A percentile compares a stretch with the other conserved stretches of the same genome.
Evolutionary conservation across 2,329 filamentous ascomycete genomes (phyloP).

Genomic region (Alternaria novae-zelandiae): DNA sequence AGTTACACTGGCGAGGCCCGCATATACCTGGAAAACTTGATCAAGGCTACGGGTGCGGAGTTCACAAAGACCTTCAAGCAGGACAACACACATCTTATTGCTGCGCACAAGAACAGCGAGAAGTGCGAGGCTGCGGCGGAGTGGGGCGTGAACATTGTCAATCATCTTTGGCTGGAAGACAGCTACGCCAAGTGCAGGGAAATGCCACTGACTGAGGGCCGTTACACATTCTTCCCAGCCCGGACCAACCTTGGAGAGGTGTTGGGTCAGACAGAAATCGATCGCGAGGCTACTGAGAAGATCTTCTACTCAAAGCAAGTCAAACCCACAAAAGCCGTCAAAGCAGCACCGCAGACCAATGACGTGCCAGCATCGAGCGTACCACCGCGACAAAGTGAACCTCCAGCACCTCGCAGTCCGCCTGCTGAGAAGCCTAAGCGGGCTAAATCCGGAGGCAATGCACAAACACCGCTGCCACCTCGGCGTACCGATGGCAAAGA

Average conservation of each 20-base stretch:
- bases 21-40: constrained; percentile 90
- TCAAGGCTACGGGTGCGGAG: constrained; percentile 80
- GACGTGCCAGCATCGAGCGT: constrained; percentile 28
- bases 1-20: constrained; percentile 96
- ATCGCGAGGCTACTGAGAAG: constrained; percentile 74
- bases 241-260: constrained; percentile 93
- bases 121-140: constrained; percentile 92
- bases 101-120: constrained; percentile 85
- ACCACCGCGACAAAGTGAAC: constrained; percentile 22
- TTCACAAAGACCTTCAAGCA: constrained; percentile 95
- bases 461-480: constrained; percentile 60
- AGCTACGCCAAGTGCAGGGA: constrained; percentile 89
- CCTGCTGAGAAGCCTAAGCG: constrained; percentile 37
- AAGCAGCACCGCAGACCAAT: constrained; percentile 23
- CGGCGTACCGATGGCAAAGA: constrained; percentile 68
- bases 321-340: constrained; percentile 32
- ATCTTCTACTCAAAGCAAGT: constrained; percentile 60
- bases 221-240: constrained; percentile 85
- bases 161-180: constrained; percentile 97
- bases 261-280: constrained; percentile 85
- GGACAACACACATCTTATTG: constrained; percentile 95
- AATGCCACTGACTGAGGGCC: constrained; percentile 72
- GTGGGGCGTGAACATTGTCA: constrained; percentile 89
- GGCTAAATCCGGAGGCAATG: constrained; percentile 28
- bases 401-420: constrained; percentile 2